Conservation (phyloP, 1,284 basidiomycete genomes). For the Trametes hirsuta region DNA sequence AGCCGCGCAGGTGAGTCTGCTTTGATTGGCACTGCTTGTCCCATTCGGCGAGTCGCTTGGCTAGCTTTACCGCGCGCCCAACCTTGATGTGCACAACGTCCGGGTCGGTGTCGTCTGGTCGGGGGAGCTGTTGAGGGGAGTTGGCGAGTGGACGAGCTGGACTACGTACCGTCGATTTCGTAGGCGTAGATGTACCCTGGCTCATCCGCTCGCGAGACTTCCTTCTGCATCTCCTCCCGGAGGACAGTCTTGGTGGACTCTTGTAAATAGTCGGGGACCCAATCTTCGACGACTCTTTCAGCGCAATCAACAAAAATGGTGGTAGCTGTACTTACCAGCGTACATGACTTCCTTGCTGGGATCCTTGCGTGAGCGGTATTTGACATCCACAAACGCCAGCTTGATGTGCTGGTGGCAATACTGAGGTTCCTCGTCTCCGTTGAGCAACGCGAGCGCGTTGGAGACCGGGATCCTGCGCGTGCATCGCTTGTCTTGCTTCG, state of each 20-base stretch:
- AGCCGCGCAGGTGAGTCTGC: conserved; percentile 52
- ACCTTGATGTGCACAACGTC: conserved; percentile 50
- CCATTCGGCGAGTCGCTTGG: conserved; percentile 69
- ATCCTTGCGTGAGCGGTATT: conserved; percentile 57
- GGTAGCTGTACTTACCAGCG: conserved; percentile 42
- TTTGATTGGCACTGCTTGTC: conserved; percentile 64
- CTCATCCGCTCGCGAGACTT: conserved; percentile 58
- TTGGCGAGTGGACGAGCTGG: not conserved
- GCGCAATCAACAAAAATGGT: too few relatives aligned
- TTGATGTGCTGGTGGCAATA: conserved; percentile 74
- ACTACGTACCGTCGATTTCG: conserved; percentile 63
- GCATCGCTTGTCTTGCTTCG: conserved; percentile 65
- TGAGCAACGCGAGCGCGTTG: conserved; percentile 42
- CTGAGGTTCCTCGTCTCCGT: conserved; percentile 44
- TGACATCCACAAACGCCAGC: conserved; percentile 44
- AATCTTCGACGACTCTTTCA: conserved; percentile 47
- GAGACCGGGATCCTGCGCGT: conserved; percentile 59
- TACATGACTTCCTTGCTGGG: conserved; percentile 49
- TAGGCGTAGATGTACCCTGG: conserved; percentile 79
- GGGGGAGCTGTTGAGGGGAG: not conserved
- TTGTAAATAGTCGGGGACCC: conserved; percentile 69
- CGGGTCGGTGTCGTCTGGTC: conserved; percentile 32
- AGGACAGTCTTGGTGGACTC: conserved; percentile 64
- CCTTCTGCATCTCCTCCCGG: conserved; percentile 71
- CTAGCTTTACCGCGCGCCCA: conserved; percentile 51